Evolutionary conservation across 192 early-diverging fungal species (phyloP).

Genomic region (Umbelopsis isabellina): DNA sequence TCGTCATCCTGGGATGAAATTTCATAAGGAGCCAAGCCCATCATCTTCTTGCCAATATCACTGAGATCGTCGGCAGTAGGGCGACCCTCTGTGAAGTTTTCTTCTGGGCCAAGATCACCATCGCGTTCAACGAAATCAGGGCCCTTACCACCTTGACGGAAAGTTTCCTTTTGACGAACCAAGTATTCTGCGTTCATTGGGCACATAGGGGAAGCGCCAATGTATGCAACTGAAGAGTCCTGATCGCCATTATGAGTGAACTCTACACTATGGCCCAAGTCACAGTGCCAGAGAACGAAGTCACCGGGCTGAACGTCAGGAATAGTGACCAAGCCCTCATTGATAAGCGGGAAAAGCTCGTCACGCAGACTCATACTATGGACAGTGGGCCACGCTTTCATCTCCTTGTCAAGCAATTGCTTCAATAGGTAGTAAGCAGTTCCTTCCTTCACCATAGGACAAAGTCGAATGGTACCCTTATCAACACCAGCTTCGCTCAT

Average conservation of each 20-base stretch:
- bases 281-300: conserved; percentile 18
- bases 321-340: conserved; percentile 15
- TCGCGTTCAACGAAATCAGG: conserved; percentile 14
- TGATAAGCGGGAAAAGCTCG: conserved; percentile 5
- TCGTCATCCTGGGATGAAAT: not conserved
- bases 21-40: conserved; percentile 18
- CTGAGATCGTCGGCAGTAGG: conserved; percentile 1
- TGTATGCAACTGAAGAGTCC: conserved; percentile 13
- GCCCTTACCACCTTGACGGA: not conserved
- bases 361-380: conserved; percentile 13
- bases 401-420: conserved; percentile 11
- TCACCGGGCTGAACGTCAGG: conserved; percentile 21
- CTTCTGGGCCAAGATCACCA: conserved; percentile 20
- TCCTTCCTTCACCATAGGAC: conserved; percentile 3
- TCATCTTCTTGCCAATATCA: conserved; percentile 18
- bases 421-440: conserved; percentile 16
- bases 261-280: conserved; percentile 15
- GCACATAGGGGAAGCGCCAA: conserved; percentile 7
- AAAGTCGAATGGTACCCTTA: conserved; percentile 16
- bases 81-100: not conserved
- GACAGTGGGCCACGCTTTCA: conserved; percentile 4
- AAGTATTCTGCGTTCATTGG: conserved; percentile 16
- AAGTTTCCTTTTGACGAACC: conserved; percentile 3
- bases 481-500: conserved; percentile 12
- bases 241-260: conserved; percentile 8